These are phyloP conservation scores for Neocucurbitaria cava DNA, from an alignment of 2,329 filamentous ascomycete genomes.

Conservation along the genomic window DNA sequence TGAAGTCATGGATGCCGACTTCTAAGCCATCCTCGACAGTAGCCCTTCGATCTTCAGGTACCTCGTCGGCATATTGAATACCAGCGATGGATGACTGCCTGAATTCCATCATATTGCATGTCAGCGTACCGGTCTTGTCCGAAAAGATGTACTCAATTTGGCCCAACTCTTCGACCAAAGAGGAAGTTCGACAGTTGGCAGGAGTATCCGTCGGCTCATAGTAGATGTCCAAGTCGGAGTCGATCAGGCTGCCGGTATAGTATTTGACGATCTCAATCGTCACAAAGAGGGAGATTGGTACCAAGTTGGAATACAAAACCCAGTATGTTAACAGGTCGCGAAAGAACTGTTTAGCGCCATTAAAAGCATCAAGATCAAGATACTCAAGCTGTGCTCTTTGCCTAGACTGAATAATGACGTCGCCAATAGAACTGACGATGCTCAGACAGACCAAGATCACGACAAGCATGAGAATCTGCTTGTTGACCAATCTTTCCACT, in stretches of 20 bases:
- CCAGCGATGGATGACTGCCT: constrained; percentile 92
- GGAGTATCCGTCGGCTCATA: constrained; percentile 95
- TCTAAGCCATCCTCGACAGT: constrained; percentile 79
- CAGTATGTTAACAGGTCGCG: constrained; percentile 97
- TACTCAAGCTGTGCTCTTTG: constrained; percentile 71
- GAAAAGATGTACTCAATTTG: constrained; percentile 99
- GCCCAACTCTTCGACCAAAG: constrained; percentile 92
- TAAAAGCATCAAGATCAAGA: constrained; percentile 67
- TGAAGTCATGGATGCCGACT: constrained; percentile 84
- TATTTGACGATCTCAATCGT: constrained; percentile 98
- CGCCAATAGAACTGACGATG: constrained; percentile 88
- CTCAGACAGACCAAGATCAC: constrained; percentile 83
- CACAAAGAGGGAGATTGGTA: constrained; percentile 97
- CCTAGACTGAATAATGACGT: constrained; percentile 78
- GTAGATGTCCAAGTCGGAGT: constrained; percentile 97
- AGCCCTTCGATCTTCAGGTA: constrained; percentile 87
- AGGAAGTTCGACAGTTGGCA: constrained; percentile 94
- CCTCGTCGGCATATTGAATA: constrained; percentile 90
- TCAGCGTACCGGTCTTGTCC: constrained; percentile 95
- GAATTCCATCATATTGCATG: constrained; percentile 99
- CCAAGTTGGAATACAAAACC: constrained; percentile 95
- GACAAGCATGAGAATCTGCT: constrained; percentile 89
- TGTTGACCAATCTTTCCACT: constrained; percentile 92
- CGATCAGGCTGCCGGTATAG: constrained; percentile 96
- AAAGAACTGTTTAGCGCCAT: constrained; percentile 82